These are phyloP conservation scores for Glonium stellatum DNA, from an alignment of 495 filamentous ascomycete genomes.

Conservation along the genomic window DNA sequence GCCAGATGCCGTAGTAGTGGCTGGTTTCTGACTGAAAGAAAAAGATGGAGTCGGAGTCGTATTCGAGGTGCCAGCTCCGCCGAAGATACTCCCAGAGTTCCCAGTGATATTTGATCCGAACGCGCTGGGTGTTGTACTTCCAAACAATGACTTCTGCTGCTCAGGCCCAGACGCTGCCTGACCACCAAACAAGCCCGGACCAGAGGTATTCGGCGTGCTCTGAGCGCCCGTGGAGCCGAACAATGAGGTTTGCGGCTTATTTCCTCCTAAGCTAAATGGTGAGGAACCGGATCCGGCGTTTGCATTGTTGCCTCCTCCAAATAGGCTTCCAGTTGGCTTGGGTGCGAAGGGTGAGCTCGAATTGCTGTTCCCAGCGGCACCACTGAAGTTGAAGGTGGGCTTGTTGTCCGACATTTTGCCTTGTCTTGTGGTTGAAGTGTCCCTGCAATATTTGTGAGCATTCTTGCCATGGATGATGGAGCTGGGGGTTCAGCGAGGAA, in stretches of 20 bases:
- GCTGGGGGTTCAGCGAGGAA: neutral
- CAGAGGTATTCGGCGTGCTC: neutral
- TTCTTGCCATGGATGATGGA: neutral
- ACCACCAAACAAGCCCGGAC: neutral
- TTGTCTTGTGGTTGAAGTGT: neutral
- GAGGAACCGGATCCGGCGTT: conserved; percentile 1
- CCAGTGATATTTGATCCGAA: neutral
- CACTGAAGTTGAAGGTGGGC: neutral
- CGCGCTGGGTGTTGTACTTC: neutral
- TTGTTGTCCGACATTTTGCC: neutral
- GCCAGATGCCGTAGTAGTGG: neutral
- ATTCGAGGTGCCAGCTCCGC: neutral
- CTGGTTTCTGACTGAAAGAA: conserved; percentile 21
- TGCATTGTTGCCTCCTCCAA: conserved; percentile 3
- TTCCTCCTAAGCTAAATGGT: neutral
- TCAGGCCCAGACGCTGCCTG: neutral
- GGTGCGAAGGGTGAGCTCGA: neutral
- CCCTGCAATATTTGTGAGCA: conserved; percentile 2
- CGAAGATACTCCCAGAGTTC: conserved; percentile 6
- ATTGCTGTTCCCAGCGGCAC: neutral
- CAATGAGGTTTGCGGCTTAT: neutral
- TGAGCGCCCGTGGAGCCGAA: neutral
- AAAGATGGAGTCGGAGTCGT: conserved; percentile 14
- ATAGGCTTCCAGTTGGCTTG: neutral
- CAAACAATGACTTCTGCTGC: neutral